Evolutionary conservation across 805 yeast species (phyloP).

Genomic region (Starmera dryadoides): DNA sequence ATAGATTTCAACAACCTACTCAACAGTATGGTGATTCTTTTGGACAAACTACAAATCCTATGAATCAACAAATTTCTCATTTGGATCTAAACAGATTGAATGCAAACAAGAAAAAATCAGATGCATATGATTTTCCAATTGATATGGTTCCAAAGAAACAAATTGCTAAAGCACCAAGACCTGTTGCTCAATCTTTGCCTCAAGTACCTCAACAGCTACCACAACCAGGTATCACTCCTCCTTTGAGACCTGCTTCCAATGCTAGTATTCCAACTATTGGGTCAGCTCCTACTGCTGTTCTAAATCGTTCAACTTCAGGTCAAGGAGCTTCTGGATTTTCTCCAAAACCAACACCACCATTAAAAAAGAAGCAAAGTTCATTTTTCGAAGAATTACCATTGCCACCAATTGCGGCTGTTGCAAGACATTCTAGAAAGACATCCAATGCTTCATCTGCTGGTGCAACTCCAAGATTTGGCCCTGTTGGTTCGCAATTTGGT

Average conservation of each 20-base stretch:
- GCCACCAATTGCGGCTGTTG: conserved; percentile 17
- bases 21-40: not conserved
- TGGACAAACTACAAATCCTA: not conserved
- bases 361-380: conserved; percentile 26
- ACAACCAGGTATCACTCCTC: not conserved
- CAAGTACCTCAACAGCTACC: not conserved
- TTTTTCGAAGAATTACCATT: conserved; percentile 58
- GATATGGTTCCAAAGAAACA: conserved; percentile 37
- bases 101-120: conserved; percentile 53
- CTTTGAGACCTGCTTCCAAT: conserved; percentile 2
- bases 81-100: conserved; percentile 27
- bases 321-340: not conserved
- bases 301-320: conserved; percentile 4
- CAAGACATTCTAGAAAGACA: conserved; percentile 7
- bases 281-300: conserved; percentile 10
- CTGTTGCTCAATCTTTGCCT: not conserved
- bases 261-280: conserved; percentile 7
- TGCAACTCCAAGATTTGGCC: not conserved
- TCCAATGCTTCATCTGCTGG: not conserved
- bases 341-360: conserved; percentile 3
- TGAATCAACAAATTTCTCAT: conserved; percentile 3
- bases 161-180: conserved; percentile 3
- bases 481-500: not conserved
- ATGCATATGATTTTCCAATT: conserved; percentile 71
- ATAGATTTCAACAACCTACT: not conserved